A percentile compares a stretch with the other conserved stretches of the same genome.
Evolutionary conservation across 345 rosid genomes (phyloP).

Genomic region (Heritiera fomes): DNA sequence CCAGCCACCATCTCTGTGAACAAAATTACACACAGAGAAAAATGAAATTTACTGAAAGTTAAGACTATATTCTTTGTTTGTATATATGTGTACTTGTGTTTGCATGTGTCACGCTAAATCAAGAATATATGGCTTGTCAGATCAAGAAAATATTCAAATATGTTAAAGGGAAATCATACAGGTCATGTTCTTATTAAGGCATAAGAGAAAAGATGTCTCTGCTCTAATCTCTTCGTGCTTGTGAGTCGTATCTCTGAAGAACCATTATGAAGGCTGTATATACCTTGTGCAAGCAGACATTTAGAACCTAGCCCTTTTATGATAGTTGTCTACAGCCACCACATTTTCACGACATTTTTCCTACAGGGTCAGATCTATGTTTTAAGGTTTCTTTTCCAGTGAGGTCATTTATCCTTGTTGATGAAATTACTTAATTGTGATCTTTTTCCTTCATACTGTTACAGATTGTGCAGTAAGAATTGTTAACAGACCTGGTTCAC

Average conservation of each 20-base stretch:
- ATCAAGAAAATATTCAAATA: not conserved
- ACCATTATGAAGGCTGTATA: not conserved
- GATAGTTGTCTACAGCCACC: not conserved
- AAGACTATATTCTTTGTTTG: not conserved
- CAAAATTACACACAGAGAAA: not conserved
- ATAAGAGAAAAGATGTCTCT: not conserved
- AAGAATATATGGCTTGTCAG: not conserved
- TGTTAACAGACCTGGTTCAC: conserved; percentile 32
- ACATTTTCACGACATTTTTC: not conserved
- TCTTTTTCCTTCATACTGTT: not conserved
- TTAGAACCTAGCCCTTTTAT: not conserved
- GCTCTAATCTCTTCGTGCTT: not conserved
- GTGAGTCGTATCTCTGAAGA: not conserved
- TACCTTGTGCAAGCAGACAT: not conserved
- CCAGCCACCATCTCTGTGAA: not conserved
- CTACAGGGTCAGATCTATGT: not conserved
- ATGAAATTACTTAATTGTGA: not conserved
- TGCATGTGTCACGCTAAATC: not conserved
- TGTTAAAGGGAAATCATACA: not conserved
- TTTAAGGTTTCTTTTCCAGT: not conserved
- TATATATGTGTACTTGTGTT: not conserved
- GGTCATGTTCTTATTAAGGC: not conserved
- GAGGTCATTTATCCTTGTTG: not conserved
- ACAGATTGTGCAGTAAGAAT: conserved; percentile 19
- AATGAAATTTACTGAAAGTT: not conserved